phyloP scores from a whole-genome alignment of 352 stramenopile species.

The Phytophthora pini region DNA sequence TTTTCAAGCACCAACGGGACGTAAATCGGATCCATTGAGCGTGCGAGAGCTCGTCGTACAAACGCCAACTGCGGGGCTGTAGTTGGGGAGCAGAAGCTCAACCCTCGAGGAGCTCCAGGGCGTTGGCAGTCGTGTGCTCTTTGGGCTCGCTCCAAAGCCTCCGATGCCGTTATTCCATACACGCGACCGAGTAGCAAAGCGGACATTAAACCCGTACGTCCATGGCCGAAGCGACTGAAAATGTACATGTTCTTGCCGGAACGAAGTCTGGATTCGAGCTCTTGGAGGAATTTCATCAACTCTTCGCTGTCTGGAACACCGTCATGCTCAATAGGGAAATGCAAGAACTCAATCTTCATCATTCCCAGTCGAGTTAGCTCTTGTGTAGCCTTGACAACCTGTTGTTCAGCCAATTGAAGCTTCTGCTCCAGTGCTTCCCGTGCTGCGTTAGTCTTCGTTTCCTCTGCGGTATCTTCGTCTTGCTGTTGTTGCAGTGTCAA shows the following conservation, averaged over 20 bases:
- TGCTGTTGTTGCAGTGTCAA: slow-evolving; percentile 18
- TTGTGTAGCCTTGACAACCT: slow-evolving; percentile 40
- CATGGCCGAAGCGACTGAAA: slow-evolving; percentile 77
- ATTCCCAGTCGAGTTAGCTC: slow-evolving; percentile 40
- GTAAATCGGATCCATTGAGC: slow-evolving; percentile 74
- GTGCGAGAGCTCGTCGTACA: slow-evolving; percentile 51
- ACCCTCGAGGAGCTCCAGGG: slow-evolving; percentile 18
- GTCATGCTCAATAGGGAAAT: slow-evolving; percentile 63
- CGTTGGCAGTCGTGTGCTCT: slow-evolving; percentile 72
- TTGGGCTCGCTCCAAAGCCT: slow-evolving; percentile 73
- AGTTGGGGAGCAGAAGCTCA: slow-evolving; percentile 59
- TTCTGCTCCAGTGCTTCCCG: slow-evolving; percentile 53
- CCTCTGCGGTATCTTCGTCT: slow-evolving; percentile 22
- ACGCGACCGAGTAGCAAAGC: slow-evolving; percentile 74
- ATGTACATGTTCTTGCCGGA: slow-evolving; percentile 67
- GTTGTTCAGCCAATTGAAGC: slow-evolving; percentile 55
- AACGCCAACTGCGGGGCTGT: slow-evolving; percentile 50
- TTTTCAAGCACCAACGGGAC: slow-evolving; percentile 61
- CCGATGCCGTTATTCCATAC: slow-evolving; percentile 62
- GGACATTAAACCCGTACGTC: slow-evolving; percentile 70
- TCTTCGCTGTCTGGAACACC: slow-evolving; percentile 33
- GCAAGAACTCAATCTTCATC: slow-evolving; percentile 58
- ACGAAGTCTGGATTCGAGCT: slow-evolving; percentile 62
- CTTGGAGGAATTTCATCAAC: slow-evolving; percentile 40
- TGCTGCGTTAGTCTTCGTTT: slow-evolving; percentile 18